A percentile compares a stretch with the other conserved stretches of the same genome.
Evolutionary conservation across 495 filamentous ascomycete genomes (phyloP).

Genomic region (Xylaria nigripes): DNA sequence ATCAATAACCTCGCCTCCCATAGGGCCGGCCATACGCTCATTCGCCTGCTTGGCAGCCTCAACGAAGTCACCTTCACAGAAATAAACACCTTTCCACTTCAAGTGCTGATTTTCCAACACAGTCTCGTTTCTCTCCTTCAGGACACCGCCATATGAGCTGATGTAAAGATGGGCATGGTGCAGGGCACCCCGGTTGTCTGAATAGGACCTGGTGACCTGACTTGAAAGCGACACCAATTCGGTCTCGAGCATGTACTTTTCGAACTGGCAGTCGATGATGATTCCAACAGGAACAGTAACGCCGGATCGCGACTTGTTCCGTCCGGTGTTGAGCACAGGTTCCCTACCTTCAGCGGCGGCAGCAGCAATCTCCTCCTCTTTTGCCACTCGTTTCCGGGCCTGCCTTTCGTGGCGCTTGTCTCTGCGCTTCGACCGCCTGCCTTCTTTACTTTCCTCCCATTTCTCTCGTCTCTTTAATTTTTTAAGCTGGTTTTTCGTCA

Average conservation of each 20-base stretch:
- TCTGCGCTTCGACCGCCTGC: slow-evolving; percentile 63
- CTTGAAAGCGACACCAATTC: slow-evolving; percentile 73
- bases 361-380: slow-evolving; percentile 32
- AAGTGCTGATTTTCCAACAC: slow-evolving; percentile 57
- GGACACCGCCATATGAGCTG: slow-evolving; percentile 63
- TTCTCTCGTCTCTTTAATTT: slow-evolving; percentile 55
- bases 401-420: slow-evolving; percentile 61
- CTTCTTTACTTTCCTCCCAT: slow-evolving; percentile 60
- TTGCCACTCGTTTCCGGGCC: slow-evolving; percentile 43
- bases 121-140: slow-evolving; percentile 74
- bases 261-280: slow-evolving; percentile 86
- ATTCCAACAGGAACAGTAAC: slow-evolving; percentile 60
- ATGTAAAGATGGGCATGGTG: slow-evolving; percentile 63
- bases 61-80: slow-evolving; percentile 62
- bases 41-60: slow-evolving; percentile 52
- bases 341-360: slow-evolving; percentile 35
- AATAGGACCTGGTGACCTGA: slow-evolving; percentile 83
- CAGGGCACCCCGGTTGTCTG: slow-evolving; percentile 62
- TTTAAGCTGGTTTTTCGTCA: slow-evolving; percentile 80
- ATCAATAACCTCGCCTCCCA: slow-evolving; percentile 48
- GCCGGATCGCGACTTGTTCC: slow-evolving; percentile 31
- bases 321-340: slow-evolving; percentile 18
- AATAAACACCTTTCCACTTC: slow-evolving; percentile 69
- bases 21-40: slow-evolving; percentile 46
- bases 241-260: slow-evolving; percentile 74